These are phyloP conservation scores for Mycosphaerella sp. DNA, from an alignment of 2,329 filamentous ascomycete genomes.

Conservation along the genomic window DNA sequence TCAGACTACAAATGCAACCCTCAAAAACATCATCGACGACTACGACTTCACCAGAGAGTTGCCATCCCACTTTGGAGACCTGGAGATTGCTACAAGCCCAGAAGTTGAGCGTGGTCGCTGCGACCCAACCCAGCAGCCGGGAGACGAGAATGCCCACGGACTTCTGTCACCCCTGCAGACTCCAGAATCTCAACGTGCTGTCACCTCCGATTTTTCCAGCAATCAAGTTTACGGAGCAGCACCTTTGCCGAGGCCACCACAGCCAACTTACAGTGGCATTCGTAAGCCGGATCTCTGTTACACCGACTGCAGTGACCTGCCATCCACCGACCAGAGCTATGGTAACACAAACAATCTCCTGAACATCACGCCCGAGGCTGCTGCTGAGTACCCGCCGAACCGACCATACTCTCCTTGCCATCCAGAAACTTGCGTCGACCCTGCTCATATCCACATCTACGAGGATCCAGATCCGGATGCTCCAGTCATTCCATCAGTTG, in stretches of 20 bases:
- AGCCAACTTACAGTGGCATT: conserved; percentile 14
- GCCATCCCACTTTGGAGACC: conserved; percentile 4
- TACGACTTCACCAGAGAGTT: conserved; percentile 26
- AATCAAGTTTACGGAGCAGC: neutral
- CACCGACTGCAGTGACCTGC: conserved; percentile 24
- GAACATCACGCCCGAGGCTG: conserved; percentile 18
- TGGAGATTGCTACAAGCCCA: conserved; percentile 10
- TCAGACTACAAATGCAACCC: conserved; percentile 23
- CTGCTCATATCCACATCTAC: conserved; percentile 11
- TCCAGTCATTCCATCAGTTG: neutral
- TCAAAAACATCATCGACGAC: conserved; percentile 24
- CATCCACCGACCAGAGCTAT: conserved; percentile 30
- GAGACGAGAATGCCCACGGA: conserved; percentile 3
- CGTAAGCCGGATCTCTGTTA: neutral
- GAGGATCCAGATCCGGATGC: neutral
- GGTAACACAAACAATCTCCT: conserved; percentile 30
- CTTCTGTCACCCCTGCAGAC: conserved; percentile 12
- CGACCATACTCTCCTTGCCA: conserved; percentile 1
- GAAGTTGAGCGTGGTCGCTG: conserved; percentile 14
- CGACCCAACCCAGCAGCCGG: neutral
- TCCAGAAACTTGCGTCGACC: conserved; percentile 8
- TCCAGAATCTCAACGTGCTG: conserved; percentile 5
- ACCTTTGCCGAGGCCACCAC: conserved; percentile 17
- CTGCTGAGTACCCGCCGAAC: neutral
- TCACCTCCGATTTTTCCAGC: neutral